phyloP scores from a whole-genome alignment of 345 rosid genomes.

The Turnera subulata region DNA sequence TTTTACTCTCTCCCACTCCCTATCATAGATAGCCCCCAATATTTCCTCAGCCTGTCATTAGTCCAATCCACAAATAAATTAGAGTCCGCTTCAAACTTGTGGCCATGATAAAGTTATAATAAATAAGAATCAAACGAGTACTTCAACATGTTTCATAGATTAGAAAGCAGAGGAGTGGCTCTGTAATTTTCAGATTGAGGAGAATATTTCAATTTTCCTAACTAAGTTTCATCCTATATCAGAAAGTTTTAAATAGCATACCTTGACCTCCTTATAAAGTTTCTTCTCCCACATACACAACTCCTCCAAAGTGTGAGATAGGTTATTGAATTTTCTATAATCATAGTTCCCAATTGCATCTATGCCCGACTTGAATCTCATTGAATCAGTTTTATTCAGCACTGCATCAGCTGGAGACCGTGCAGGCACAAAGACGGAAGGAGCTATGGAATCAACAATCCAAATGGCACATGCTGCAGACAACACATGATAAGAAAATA shows the following conservation, averaged over 20 bases:
- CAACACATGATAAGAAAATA: not conserved
- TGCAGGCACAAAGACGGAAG: not conserved
- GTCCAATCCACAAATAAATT: not conserved
- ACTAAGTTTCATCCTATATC: too few species aligned
- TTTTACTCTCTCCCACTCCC: not conserved
- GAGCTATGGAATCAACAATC: not conserved
- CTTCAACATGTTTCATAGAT: too few species aligned
- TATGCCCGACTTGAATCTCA: not conserved
- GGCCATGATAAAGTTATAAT: not conserved
- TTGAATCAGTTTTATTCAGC: not conserved
- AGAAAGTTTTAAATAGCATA: constrained; percentile 1
- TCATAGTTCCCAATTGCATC: not conserved
- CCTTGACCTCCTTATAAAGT: constrained; percentile 5
- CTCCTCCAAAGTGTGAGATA: not conserved
- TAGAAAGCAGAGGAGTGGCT: too few species aligned
- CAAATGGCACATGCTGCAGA: not conserved
- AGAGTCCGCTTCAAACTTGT: not conserved
- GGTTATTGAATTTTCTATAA: not conserved
- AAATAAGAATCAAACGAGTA: not conserved
- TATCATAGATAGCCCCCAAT: not conserved
- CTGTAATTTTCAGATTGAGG: too few species aligned
- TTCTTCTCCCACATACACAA: constrained; percentile 1
- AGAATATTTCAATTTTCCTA: too few species aligned
- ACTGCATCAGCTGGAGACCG: not conserved
- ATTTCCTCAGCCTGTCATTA: not conserved